Percentiles rank a stretch among this genome's conserved stretches.
phyloP scores from a whole-genome alignment of 441 rosid genomes.

The Cnidoscolus chayamansa region DNA sequence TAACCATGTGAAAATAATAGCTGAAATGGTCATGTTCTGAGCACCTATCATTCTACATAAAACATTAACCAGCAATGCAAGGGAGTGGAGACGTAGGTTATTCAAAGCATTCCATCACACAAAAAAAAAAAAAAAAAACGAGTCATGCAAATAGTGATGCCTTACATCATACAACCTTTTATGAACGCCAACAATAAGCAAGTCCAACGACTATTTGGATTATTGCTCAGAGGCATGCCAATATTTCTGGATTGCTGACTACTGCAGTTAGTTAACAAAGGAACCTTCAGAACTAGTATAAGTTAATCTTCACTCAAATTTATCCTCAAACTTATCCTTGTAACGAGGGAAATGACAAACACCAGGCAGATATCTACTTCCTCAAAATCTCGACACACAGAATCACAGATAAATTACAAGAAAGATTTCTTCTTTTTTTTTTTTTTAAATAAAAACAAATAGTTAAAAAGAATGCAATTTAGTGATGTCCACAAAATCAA shows the following conservation, averaged over 20 bases:
- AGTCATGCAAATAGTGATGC: no score
- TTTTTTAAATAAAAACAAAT: not conserved
- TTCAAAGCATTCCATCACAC: not conserved
- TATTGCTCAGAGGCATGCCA: not conserved
- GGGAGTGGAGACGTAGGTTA: not conserved
- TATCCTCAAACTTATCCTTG: not conserved
- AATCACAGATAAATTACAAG: not conserved
- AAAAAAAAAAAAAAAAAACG: not conserved
- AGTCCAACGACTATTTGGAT: not conserved
- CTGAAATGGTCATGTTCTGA: not conserved
- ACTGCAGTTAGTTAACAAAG: not conserved
- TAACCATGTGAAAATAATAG: slow-evolving; percentile 3
- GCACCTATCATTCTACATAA: not conserved
- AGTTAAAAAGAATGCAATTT: not conserved
- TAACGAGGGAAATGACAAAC: not conserved
- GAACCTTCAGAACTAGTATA: not conserved
- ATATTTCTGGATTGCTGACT: not conserved
- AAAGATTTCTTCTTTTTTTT: no score
- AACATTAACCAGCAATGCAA: not conserved
- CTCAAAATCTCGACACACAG: not conserved
- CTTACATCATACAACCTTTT: not conserved
- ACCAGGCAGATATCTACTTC: not conserved
- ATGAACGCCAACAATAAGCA: not conserved
- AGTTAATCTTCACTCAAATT: slow-evolving; percentile 1
- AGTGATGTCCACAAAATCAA: not conserved